phyloP scores from a whole-genome alignment of 768 basidiomycete species.

The Tulasnella sp. region DNA sequence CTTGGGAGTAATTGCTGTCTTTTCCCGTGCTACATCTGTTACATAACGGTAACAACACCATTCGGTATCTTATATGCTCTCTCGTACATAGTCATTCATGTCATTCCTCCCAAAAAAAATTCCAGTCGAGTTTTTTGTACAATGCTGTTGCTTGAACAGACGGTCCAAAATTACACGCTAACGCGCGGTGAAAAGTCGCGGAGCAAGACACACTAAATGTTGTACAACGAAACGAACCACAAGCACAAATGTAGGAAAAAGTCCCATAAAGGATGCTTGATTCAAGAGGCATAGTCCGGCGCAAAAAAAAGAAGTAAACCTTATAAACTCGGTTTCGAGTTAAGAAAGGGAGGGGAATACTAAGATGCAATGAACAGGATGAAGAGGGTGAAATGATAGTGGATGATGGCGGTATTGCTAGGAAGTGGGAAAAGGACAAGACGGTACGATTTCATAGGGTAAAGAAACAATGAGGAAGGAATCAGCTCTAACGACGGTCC shows the following conservation, averaged over 20 bases:
- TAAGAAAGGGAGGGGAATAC: background rate
- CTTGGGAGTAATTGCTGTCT: background rate
- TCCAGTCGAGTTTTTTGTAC: background rate
- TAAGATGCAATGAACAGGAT: constrained; percentile 4
- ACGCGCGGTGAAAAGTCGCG: background rate
- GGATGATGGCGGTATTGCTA: background rate
- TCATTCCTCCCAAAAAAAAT: background rate
- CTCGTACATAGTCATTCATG: constrained; percentile 6
- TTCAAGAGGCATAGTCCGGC: background rate
- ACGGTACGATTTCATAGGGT: background rate
- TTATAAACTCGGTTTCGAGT: background rate
- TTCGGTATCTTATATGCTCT: background rate
- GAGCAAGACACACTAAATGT: constrained; percentile 1
- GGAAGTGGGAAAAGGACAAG: background rate
- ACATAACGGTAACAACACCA: background rate
- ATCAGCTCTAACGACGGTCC: background rate
- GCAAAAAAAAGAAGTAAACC: background rate
- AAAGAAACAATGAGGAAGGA: background rate
- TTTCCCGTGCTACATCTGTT: background rate
- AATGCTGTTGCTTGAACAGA: background rate
- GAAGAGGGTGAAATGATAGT: background rate
- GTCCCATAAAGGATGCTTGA: background rate
- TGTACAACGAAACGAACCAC: background rate
- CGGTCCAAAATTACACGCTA: background rate
- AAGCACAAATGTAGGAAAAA: background rate